Conservation (phyloP, 805 yeast species). For the Alloascoidea hylecoeti region DNA sequence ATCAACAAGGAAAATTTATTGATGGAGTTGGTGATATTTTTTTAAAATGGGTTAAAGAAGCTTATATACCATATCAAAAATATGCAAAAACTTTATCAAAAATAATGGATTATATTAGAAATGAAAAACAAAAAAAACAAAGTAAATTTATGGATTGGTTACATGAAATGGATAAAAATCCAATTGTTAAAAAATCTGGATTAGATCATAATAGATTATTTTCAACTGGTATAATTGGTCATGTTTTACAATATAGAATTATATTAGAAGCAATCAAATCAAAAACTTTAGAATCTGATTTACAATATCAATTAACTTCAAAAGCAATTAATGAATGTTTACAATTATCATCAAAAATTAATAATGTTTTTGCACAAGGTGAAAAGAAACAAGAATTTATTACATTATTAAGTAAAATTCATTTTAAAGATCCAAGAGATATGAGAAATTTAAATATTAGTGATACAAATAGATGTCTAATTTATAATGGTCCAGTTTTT, state of each 20-base stretch:
- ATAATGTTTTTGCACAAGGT: slow-evolving; percentile 46
- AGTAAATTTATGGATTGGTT: neutral
- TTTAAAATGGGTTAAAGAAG: slow-evolving; percentile 47
- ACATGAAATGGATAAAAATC: neutral
- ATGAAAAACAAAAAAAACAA: slow-evolving; percentile 7
- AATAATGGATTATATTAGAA: neutral
- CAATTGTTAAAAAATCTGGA: neutral
- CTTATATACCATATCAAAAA: slow-evolving; percentile 34
- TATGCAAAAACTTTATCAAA: slow-evolving; percentile 30
- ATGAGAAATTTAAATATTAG: slow-evolving; percentile 33
- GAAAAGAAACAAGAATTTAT: slow-evolving; percentile 42
- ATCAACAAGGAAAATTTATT: slow-evolving; percentile 53
- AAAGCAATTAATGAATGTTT: slow-evolving; percentile 42
- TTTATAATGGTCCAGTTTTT: slow-evolving; percentile 41
- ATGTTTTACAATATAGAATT: slow-evolving; percentile 43
- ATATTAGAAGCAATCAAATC: slow-evolving; percentile 46
- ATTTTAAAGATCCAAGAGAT: slow-evolving; percentile 34
- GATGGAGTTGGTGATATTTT: slow-evolving; percentile 50
- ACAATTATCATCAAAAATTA: slow-evolving; percentile 40
- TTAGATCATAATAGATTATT: slow-evolving; percentile 22
- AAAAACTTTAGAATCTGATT: slow-evolving; percentile 28
- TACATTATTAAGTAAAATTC: slow-evolving; percentile 34
- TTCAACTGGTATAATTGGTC: slow-evolving; percentile 40
- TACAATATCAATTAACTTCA: slow-evolving; percentile 35
- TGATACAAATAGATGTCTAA: slow-evolving; percentile 39